Evolutionary conservation across 176 grass and related monocot species (phyloP).

Genomic region (Aegilops bicornis): DNA sequence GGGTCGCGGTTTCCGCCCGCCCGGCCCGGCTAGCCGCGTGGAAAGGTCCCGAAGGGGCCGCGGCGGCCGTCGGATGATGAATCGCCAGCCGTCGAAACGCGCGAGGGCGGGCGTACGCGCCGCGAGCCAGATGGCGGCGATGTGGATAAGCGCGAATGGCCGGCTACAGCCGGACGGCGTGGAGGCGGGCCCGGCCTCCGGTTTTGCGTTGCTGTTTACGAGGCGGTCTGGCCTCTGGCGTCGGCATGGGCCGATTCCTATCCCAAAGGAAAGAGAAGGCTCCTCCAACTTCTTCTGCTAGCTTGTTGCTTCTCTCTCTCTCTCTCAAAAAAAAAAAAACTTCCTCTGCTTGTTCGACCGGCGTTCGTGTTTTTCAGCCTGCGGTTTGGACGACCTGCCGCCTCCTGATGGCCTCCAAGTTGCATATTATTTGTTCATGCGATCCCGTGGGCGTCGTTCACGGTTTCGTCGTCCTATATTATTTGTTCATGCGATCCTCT

Average conservation of each 20-base stretch:
- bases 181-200: neutral
- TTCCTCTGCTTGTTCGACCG: neutral
- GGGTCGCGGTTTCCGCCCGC: neutral
- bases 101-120: neutral
- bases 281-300: neutral
- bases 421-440: neutral
- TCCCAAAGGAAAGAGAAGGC: neutral
- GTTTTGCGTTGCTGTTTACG: neutral
- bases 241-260: neutral
- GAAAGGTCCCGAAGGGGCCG: conserved; percentile 18
- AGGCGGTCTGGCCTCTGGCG: neutral
- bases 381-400: neutral
- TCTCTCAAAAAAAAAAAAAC: too few relatives aligned
- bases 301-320: too few relatives aligned
- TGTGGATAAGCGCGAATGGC: too few relatives aligned
- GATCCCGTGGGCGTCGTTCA: neutral
- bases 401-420: neutral
- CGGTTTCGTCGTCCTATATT: neutral
- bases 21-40: neutral
- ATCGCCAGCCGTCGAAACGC: conserved; percentile 7
- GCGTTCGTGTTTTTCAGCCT: neutral
- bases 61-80: conserved; percentile 6
- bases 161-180: conserved; percentile 32
- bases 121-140: neutral
- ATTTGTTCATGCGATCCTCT: too few relatives aligned